Base-by-base conservation (phyloP, 345 rosid species). In the Salix viminalis region DNA sequence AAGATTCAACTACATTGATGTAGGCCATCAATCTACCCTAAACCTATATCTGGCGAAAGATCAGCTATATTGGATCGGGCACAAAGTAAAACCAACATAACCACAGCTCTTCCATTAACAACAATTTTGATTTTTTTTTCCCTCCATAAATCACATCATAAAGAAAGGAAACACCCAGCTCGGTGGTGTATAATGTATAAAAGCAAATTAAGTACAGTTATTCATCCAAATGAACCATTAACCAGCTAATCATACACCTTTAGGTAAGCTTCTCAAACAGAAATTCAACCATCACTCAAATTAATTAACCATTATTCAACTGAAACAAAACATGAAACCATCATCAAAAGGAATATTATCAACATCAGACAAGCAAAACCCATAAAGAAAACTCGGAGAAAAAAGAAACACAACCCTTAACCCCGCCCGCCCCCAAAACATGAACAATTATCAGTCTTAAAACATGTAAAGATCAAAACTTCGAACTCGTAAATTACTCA, bases 401-500 rank as follows among this genome's bases (percentile, higher is more conserved):
- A 6, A 23, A 37, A 5, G 69, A 50, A 44, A 56, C 44, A 34
- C 48, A 75, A 67, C 65, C 37, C 70, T 39, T 32, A 72, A 21
- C 41, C 61, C 71, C 54, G 78, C 56, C 37, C 2, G 32, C 21
- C 61, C 61, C 39, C 11, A 23, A 54, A 52, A 48, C 15, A 65
- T 66, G 7, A 68, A 16, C 18, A 56, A 34, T 6, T 9, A 37
- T 10, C 72, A 65, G 75, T 21, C 18, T 23, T n/a, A n/a, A 58
- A 23, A 58, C 28, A 58, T 23, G 68, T 3, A 18, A 21, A 23
- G 61, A 67, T 8, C 12, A 4, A 41, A 52, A 23, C 13, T 70
- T 50, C 11, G 19, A 42, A 23, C 64, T 46, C 14, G 32, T 39
- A 41, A 34, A 46, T 21, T 23, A 83, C 96, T 76, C 80, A 92